These are phyloP conservation scores for Fusarium transvaalense DNA, from an alignment of 2,329 filamentous ascomycete genomes.

Conservation along the genomic window DNA sequence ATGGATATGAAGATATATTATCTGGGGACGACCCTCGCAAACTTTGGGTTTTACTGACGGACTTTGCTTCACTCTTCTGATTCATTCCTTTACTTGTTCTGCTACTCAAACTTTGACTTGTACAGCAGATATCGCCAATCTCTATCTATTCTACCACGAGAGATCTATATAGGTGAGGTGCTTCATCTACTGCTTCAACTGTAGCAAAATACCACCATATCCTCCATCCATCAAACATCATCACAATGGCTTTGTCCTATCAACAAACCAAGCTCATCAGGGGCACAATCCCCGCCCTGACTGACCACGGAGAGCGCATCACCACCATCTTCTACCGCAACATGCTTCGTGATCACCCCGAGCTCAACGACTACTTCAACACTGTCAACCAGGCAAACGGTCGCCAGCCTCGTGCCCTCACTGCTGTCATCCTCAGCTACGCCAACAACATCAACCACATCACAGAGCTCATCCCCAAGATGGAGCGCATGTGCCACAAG, in stretches of 20 bases:
- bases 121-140: not conserved
- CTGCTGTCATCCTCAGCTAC: constrained; percentile 72
- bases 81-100: constrained; percentile 11
- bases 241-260: constrained; percentile 59
- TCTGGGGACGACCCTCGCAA: constrained; percentile 29
- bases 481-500: constrained; percentile 75
- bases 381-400: constrained; percentile 54
- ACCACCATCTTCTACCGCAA: constrained; percentile 79
- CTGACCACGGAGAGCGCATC: constrained; percentile 75
- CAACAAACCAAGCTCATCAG: constrained; percentile 75
- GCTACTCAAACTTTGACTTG: constrained; percentile 2
- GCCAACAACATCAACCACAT: constrained; percentile 77
- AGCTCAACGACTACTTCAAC: constrained; percentile 79
- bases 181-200: constrained; percentile 11
- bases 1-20: constrained; percentile 43
- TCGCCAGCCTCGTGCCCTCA: constrained; percentile 53
- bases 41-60: not conserved
- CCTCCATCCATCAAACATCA: not conserved
- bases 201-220: not conserved
- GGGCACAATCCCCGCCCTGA: constrained; percentile 76
- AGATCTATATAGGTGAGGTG: not conserved
- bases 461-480: constrained; percentile 65
- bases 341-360: constrained; percentile 74
- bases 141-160: not conserved
- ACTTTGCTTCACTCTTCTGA: constrained; percentile 14